phyloP scores from a whole-genome alignment of 2,329 filamentous ascomycete genomes.

The Paecilomyces formosus region DNA sequence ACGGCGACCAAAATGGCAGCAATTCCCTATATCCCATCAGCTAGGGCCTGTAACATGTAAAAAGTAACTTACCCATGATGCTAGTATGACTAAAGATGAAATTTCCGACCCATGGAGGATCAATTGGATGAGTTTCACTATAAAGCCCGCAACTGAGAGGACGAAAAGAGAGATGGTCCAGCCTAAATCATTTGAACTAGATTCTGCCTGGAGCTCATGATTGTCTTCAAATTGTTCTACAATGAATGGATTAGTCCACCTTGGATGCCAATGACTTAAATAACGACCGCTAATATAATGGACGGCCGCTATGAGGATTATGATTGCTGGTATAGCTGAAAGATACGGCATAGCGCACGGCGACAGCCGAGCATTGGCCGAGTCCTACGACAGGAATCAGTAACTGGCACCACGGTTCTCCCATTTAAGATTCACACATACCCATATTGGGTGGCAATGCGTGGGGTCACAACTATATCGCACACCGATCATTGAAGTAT shows the following conservation, averaged over 20 bases:
- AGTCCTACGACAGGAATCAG: slow-evolving; percentile 20
- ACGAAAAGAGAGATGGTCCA: slow-evolving; percentile 32
- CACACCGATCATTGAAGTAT: background rate
- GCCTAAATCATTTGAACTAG: slow-evolving; percentile 13
- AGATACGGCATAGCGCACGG: slow-evolving; percentile 27
- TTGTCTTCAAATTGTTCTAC: slow-evolving; percentile 29
- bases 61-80: slow-evolving; percentile 31
- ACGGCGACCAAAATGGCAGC: slow-evolving; percentile 26
- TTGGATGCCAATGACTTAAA: slow-evolving; percentile 27
- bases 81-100: slow-evolving; percentile 17
- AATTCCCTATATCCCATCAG: slow-evolving; percentile 23
- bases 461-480: background rate
- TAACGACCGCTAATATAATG: slow-evolving; percentile 20
- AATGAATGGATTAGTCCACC: slow-evolving; percentile 48
- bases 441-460: slow-evolving; percentile 9
- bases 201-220: slow-evolving; percentile 24
- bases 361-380: slow-evolving; percentile 26
- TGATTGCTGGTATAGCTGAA: slow-evolving; percentile 18
- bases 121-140: slow-evolving; percentile 23
- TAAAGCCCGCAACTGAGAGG: slow-evolving; percentile 29
- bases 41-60: slow-evolving; percentile 8
- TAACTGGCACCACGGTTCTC: background rate
- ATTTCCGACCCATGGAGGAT: slow-evolving; percentile 10
- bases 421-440: background rate
- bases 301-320: slow-evolving; percentile 18